Evolutionary conservation across 1,284 basidiomycete species (phyloP).

Genomic region (Fistulinella cinereoalba): DNA sequence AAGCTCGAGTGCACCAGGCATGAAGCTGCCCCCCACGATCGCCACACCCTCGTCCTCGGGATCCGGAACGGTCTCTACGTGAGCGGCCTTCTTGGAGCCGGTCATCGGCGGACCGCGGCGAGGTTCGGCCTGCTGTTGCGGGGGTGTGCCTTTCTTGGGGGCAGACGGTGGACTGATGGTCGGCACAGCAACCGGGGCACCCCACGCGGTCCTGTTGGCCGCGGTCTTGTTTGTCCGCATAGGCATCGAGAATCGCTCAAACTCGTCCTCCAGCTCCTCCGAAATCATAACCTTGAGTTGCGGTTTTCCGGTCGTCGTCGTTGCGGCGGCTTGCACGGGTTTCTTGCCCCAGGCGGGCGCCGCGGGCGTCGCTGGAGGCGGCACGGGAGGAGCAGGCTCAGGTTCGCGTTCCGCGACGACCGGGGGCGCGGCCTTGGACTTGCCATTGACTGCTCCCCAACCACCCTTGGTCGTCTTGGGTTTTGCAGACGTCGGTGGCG

Average conservation of each 20-base stretch:
- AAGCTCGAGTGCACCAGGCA: constrained; percentile 11
- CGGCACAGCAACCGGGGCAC: constrained; percentile 6
- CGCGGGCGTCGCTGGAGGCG: constrained; percentile 5
- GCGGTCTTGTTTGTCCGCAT: constrained; percentile 10
- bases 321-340: neutral
- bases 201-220: constrained; percentile 21
- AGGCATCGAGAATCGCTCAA: neutral
- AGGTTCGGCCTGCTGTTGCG: constrained; percentile 5
- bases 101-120: constrained; percentile 6
- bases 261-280: constrained; percentile 22
- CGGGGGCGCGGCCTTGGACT: constrained; percentile 14
- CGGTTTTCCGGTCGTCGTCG: constrained; percentile 12
- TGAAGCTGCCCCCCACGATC: neutral
- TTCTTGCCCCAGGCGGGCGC: constrained; percentile 17
- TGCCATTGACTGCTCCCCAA: constrained; percentile 19
- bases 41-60: constrained; percentile 10
- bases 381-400: constrained; percentile 5
- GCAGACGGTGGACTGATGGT: constrained; percentile 3
- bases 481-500: constrained; percentile 12
- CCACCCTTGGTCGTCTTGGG: constrained; percentile 11
- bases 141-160: constrained; percentile 14
- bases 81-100: constrained; percentile 9
- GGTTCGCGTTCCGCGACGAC: constrained; percentile 13
- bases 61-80: constrained; percentile 15
- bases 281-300: constrained; percentile 15